These are phyloP conservation scores for Euphorbia pulcherrima DNA, from an alignment of 345 rosid genomes.

Conservation along the genomic window DNA sequence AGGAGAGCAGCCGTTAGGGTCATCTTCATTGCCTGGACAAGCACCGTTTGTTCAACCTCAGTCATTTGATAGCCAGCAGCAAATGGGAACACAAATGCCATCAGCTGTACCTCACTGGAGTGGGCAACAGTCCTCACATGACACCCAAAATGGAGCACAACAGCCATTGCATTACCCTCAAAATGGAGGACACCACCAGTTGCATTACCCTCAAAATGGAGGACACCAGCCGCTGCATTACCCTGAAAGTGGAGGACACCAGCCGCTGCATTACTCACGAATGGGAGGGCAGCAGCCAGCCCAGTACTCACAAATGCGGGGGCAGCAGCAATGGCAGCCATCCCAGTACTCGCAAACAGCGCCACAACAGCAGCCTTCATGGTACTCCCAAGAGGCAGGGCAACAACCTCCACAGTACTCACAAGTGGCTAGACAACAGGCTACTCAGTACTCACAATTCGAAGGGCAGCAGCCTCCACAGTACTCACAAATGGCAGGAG, in stretches of 20 bases:
- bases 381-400: neutral
- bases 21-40: conserved; percentile 10
- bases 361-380: neutral
- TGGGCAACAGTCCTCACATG: conserved; percentile 25
- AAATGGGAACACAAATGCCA: conserved; percentile 11
- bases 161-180: conserved; percentile 8
- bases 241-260: neutral
- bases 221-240: conserved; percentile 3
- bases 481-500: conserved; percentile 1
- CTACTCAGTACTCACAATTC: neutral
- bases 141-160: conserved; percentile 6
- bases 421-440: conserved; percentile 9
- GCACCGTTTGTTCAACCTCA: conserved; percentile 9
- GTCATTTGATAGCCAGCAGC: conserved; percentile 4
- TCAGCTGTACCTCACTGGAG: conserved; percentile 16
- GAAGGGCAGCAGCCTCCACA: conserved; percentile 16
- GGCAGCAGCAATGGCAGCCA: conserved; percentile 1
- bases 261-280: neutral
- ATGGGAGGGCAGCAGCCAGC: conserved; percentile 7
- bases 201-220: neutral
- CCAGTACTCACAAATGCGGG: neutral
- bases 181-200: conserved; percentile 12
- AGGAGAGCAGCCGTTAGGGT: conserved; percentile 16
- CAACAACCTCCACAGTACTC: conserved; percentile 17
- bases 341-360: neutral